These are phyloP conservation scores for Zygoascus biomembranicola DNA, from an alignment of 805 yeast species.

Conservation along the genomic window DNA sequence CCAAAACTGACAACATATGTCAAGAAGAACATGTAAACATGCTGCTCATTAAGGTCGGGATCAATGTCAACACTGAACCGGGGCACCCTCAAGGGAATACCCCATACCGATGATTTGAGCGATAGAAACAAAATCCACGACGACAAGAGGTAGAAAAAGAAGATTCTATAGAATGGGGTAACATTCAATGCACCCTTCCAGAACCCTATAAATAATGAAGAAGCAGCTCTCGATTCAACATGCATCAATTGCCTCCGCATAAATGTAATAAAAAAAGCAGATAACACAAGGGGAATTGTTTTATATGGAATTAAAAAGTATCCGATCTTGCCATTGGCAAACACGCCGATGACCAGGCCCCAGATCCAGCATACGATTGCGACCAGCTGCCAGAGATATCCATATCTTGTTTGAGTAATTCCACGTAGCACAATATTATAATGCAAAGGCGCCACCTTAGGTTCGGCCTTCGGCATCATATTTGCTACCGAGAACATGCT, in stretches of 20 bases:
- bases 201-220: not conserved
- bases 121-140: not conserved
- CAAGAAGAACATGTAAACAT: conserved; percentile 7
- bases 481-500: not conserved
- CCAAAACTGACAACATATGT: conserved; percentile 4
- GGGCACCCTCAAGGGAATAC: not conserved
- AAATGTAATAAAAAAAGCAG: not conserved
- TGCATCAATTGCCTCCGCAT: not conserved
- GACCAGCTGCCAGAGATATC: not conserved
- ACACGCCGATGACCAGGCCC: not conserved
- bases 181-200: not conserved
- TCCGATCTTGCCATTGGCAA: not conserved
- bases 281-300: not conserved
- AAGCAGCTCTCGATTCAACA: not conserved
- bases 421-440: not conserved
- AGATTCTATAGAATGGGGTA: not conserved
- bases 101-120: not conserved
- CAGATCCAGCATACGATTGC: not conserved
- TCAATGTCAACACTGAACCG: not conserved
- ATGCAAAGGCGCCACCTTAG: not conserved
- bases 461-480: not conserved
- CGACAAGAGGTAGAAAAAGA: not conserved
- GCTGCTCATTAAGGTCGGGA: conserved; percentile 12
- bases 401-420: not conserved
- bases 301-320: not conserved